Percentiles rank a stretch among this genome's conserved stretches.
These are phyloP conservation scores for Proliferodiscus dingleyae DNA, from an alignment of 2,329 filamentous ascomycete genomes.

Conservation along the genomic window DNA sequence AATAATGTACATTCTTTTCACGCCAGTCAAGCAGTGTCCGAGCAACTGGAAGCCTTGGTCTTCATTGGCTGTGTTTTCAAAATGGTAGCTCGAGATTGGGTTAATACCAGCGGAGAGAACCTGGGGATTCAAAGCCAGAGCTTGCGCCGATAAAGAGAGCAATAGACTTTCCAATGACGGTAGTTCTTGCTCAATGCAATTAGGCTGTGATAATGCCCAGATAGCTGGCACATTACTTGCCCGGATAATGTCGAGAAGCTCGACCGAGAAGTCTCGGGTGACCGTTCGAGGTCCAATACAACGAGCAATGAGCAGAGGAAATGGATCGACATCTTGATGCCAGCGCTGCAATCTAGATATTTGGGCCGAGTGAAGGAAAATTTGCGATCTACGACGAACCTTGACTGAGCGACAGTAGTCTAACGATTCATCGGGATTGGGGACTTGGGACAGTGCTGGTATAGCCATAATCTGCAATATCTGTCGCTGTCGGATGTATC, in stretches of 20 bases:
- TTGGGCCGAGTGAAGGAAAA: not conserved
- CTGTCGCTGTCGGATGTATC: too few species aligned
- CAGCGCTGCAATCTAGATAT: too few species aligned
- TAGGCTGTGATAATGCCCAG: constrained; percentile 1
- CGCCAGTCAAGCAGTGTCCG: too few species aligned
- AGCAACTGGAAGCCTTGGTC: too few species aligned
- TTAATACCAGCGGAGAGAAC: too few species aligned
- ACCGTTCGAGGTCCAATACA: not conserved
- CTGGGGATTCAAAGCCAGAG: too few species aligned
- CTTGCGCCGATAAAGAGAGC: too few species aligned
- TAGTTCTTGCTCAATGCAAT: too few species aligned
- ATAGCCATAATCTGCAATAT: not conserved
- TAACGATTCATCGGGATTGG: constrained; percentile 1
- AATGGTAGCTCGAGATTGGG: too few species aligned
- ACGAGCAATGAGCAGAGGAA: constrained; percentile 2
- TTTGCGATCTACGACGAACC: not conserved
- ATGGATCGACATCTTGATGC: not conserved
- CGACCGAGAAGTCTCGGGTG: constrained; percentile 6
- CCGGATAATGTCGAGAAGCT: constrained; percentile 3
- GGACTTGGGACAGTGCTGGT: not conserved
- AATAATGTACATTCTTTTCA: too few species aligned
- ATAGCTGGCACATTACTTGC: constrained; percentile 1
- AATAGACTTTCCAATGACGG: too few species aligned
- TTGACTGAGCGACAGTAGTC: constrained; percentile 5
- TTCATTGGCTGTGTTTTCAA: too few species aligned